phyloP scores from a whole-genome alignment of 2,329 filamentous ascomycete species.

The Exophiala mesophila region DNA sequence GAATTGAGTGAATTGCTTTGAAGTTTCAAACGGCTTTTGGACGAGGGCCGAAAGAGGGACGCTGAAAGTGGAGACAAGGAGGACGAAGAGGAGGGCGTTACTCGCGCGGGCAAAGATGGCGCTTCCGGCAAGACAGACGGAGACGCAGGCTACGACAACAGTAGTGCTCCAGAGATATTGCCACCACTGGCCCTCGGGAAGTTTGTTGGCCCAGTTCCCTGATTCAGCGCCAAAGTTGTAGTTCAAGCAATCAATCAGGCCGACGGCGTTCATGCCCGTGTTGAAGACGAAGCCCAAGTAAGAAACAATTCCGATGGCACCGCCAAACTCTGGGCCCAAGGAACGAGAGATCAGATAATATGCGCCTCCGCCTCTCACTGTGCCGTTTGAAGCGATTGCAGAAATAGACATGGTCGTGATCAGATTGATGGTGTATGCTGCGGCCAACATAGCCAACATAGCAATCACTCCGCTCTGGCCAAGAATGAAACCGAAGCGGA shows the following conservation, averaged over 20 bases:
- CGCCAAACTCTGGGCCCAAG: slow-evolving; percentile 81
- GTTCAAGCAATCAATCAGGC: slow-evolving; percentile 74
- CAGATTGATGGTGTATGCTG: slow-evolving; percentile 76
- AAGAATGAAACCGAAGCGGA: slow-evolving; percentile 79
- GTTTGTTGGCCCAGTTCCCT: slow-evolving; percentile 54
- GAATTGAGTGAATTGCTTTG: slow-evolving; percentile 62
- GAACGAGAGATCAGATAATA: slow-evolving; percentile 87
- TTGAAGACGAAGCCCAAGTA: slow-evolving; percentile 88
- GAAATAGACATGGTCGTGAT: slow-evolving; percentile 81
- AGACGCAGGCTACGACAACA: slow-evolving; percentile 66
- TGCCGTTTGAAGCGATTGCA: slow-evolving; percentile 84
- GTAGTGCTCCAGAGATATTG: slow-evolving; percentile 70
- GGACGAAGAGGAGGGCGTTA: slow-evolving; percentile 66
- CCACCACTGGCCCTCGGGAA: slow-evolving; percentile 71
- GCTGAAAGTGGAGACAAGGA: slow-evolving; percentile 70
- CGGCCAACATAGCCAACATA: slow-evolving; percentile 69
- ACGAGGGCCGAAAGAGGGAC: slow-evolving; percentile 75
- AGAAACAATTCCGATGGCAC: slow-evolving; percentile 81
- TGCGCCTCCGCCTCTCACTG: slow-evolving; percentile 78
- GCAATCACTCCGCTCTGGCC: slow-evolving; percentile 75
- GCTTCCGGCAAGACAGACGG: slow-evolving; percentile 73
- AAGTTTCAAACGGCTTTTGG: slow-evolving; percentile 61
- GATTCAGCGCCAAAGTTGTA: slow-evolving; percentile 62
- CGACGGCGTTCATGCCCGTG: slow-evolving; percentile 80
- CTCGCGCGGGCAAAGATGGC: slow-evolving; percentile 75